These are phyloP conservation scores for Globisporangium polare DNA, from an alignment of 352 stramenopile genomes.

Conservation along the genomic window DNA sequence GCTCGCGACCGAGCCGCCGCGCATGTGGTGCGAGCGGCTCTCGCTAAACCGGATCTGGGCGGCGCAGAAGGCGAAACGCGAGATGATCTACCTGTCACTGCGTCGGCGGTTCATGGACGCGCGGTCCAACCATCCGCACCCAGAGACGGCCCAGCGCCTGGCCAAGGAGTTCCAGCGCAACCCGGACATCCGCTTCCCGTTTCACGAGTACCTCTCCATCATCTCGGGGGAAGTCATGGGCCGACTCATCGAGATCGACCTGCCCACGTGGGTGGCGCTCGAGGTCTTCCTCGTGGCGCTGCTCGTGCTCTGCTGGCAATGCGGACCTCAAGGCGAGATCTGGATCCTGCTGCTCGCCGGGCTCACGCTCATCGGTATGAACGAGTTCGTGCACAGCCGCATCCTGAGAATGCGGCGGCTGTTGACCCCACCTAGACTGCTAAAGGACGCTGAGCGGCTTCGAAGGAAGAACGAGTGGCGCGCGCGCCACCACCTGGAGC, in stretches of 20 bases:
- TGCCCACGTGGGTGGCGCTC: slow-evolving; percentile 63
- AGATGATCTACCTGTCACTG: slow-evolving; percentile 63
- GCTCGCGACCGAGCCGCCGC: slow-evolving; percentile 41
- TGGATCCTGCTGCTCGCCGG: slow-evolving; percentile 35
- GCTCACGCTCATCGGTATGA: slow-evolving; percentile 39
- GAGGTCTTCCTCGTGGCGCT: slow-evolving; percentile 44
- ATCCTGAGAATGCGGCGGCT: slow-evolving; percentile 47
- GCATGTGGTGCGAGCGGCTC: slow-evolving; percentile 29
- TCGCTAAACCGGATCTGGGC: slow-evolving; percentile 27
- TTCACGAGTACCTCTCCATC: slow-evolving; percentile 76
- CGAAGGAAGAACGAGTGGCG: slow-evolving; percentile 55
- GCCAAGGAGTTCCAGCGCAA: slow-evolving; percentile 69
- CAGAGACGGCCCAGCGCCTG: slow-evolving; percentile 27
- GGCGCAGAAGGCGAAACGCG: slow-evolving; percentile 36
- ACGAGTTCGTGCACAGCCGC: slow-evolving; percentile 41
- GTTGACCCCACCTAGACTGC: slow-evolving; percentile 47
- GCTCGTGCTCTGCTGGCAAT: slow-evolving; percentile 40
- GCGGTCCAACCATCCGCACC: slow-evolving; percentile 66
- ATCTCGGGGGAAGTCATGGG: slow-evolving; percentile 76
- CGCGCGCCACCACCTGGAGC: slow-evolving; percentile 32
- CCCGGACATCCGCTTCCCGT: slow-evolving; percentile 49
- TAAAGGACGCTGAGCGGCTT: slow-evolving; percentile 58
- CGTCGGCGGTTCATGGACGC: slow-evolving; percentile 65
- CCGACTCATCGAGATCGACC: slow-evolving; percentile 66
- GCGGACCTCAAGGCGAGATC: slow-evolving; percentile 35